Conservation (phyloP, 1,284 basidiomycete species). For the Sphagnurus paluster region DNA sequence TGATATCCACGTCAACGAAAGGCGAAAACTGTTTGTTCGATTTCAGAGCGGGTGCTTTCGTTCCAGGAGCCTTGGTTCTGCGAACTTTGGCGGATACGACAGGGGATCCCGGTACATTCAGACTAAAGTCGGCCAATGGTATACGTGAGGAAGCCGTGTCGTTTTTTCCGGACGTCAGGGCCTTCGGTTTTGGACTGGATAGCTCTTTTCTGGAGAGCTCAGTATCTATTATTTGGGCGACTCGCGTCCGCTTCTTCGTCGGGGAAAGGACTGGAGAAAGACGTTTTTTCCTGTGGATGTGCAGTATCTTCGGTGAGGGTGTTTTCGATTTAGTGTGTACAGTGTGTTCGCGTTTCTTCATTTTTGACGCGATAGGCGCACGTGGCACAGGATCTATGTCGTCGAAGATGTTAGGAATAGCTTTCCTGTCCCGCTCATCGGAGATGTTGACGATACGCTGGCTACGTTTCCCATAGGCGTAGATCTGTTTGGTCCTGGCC, state of each 20-base stretch:
- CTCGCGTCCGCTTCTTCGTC: conserved; percentile 24
- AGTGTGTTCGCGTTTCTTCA: conserved; percentile 47
- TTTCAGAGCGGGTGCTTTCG: conserved; percentile 33
- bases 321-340: conserved; percentile 30
- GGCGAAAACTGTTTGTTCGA: conserved; percentile 41
- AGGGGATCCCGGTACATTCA: conserved; percentile 45
- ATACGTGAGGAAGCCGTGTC: conserved; percentile 33
- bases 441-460: conserved; percentile 61
- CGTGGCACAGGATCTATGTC: conserved; percentile 38
- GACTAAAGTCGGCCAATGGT: conserved; percentile 40
- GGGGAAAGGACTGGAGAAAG: conserved; percentile 33
- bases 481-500: conserved; percentile 66
- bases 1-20: conserved; percentile 64
- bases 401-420: conserved; percentile 36
- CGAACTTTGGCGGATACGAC: conserved; percentile 23
- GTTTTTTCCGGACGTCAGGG: conserved; percentile 15
- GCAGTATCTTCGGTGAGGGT: conserved; percentile 36
- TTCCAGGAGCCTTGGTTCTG: conserved; percentile 26
- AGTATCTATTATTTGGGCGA: conserved; percentile 28
- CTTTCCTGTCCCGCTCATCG: conserved; percentile 26
- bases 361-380: conserved; percentile 40
- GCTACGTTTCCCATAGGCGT: conserved; percentile 65
- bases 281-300: conserved; percentile 38
- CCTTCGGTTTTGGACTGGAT: conserved; percentile 16
- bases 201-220: conserved; percentile 14